These are phyloP conservation scores for Candida xyloterini DNA, from an alignment of 805 yeast species.

Conservation along the genomic window DNA sequence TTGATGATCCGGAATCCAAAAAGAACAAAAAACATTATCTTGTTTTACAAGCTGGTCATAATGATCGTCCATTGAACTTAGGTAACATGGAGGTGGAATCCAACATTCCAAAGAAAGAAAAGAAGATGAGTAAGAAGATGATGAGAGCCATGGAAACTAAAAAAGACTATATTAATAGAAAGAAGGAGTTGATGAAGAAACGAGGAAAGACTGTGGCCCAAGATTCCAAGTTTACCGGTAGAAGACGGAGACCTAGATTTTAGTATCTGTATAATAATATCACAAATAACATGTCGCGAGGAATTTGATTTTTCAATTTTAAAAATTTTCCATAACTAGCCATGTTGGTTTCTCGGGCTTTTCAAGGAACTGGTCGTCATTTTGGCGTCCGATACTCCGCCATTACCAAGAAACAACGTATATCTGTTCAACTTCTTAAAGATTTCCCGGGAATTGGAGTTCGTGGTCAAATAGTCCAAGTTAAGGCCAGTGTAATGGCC, in stretches of 20 bases:
- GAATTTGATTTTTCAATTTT: neutral
- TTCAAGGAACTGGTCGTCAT: constrained; percentile 8
- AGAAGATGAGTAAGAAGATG: constrained; percentile 44
- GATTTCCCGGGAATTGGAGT: constrained; percentile 64
- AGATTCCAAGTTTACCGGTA: constrained; percentile 89
- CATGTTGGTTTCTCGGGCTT: constrained; percentile 3
- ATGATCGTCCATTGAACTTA: constrained; percentile 73
- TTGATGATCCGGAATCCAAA: constrained; percentile 91
- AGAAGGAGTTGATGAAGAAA: constrained; percentile 89
- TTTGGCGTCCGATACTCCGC: constrained; percentile 43
- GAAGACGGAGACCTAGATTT: constrained; percentile 70
- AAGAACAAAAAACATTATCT: constrained; percentile 88
- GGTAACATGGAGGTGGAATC: constrained; percentile 80
- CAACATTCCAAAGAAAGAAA: constrained; percentile 36
- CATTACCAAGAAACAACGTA: constrained; percentile 49
- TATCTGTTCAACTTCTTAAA: constrained; percentile 71
- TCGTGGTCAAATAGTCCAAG: constrained; percentile 70
- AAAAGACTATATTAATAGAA: constrained; percentile 80
- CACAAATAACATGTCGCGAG: constrained; percentile 9
- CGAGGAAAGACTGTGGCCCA: constrained; percentile 87
- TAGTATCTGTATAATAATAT: constrained; percentile 22
- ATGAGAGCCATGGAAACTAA: constrained; percentile 62
- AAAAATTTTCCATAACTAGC: constrained; percentile 2
- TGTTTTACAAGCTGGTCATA: constrained; percentile 81
- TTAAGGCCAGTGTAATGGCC: constrained; percentile 80